These are phyloP conservation scores for Paulownia fortunei DNA, from an alignment of 257 asterid species.

Conservation along the genomic window DNA sequence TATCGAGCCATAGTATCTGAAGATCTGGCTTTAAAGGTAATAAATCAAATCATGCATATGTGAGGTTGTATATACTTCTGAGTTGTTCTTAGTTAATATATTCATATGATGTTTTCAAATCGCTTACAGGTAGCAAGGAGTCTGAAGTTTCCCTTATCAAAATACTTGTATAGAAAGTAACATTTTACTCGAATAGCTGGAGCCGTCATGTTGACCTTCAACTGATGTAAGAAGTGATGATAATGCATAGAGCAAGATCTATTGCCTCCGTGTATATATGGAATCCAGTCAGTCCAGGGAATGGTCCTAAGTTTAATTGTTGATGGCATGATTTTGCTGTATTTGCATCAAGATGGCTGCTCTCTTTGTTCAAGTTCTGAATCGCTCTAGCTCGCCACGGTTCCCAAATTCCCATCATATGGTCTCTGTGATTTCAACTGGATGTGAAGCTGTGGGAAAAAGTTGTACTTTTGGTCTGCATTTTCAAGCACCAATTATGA, in stretches of 20 bases:
- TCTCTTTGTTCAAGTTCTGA: not conserved
- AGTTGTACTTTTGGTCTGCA: not conserved
- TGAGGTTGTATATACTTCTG: constrained; percentile 5
- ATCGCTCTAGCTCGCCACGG: not conserved
- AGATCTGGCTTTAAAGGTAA: constrained; percentile 86
- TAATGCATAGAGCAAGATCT: not conserved
- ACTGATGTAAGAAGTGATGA: not conserved
- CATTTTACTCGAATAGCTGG: constrained; percentile 21
- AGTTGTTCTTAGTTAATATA: not conserved
- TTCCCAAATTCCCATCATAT: not conserved
- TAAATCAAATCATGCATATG: constrained; percentile 11
- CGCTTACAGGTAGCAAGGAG: constrained; percentile 82
- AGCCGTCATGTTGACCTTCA: constrained; percentile 5
- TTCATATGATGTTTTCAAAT: constrained; percentile 37
- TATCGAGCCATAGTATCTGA: constrained; percentile 83
- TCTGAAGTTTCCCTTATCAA: constrained; percentile 84
- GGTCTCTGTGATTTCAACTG: not conserved
- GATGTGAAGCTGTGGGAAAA: not conserved
- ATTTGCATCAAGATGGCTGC: not conserved
- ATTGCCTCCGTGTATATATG: not conserved
- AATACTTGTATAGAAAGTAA: constrained; percentile 76
- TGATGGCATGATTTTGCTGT: not conserved
- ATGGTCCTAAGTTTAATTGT: not conserved
- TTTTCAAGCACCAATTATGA: not conserved
- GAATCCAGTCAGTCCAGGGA: not conserved